Evolutionary conservation across 768 basidiomycete species (phyloP).

Genomic region (Pisolithus albus): DNA sequence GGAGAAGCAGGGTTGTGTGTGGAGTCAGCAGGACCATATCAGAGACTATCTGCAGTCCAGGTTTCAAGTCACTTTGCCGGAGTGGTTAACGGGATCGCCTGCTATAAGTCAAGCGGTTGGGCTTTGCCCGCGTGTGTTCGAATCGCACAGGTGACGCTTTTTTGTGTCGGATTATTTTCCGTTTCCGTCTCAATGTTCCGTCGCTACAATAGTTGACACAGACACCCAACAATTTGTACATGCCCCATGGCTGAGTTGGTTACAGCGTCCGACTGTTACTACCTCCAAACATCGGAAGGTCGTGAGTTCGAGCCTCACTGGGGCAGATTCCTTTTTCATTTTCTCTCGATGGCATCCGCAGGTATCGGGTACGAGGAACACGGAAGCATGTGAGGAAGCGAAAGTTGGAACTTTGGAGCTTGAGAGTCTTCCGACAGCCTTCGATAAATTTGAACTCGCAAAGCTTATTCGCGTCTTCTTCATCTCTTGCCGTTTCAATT

Average conservation of each 20-base stretch:
- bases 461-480: slow-evolving; percentile 65
- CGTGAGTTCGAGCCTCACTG: slow-evolving; percentile 66
- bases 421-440: slow-evolving; percentile 52
- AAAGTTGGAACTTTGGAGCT: too few relatives aligned
- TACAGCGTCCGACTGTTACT: slow-evolving; percentile 72
- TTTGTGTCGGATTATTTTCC: too few relatives aligned
- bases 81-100: slow-evolving; percentile 90
- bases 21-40: too few relatives aligned
- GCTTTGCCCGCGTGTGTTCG: slow-evolving; percentile 59
- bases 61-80: slow-evolving; percentile 74
- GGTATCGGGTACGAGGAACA: too few relatives aligned
- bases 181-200: too few relatives aligned
- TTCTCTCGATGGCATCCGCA: not conserved
- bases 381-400: too few relatives aligned
- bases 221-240: too few relatives aligned
- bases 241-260: slow-evolving; percentile 77
- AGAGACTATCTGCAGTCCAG: too few relatives aligned
- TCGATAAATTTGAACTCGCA: slow-evolving; percentile 56
- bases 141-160: slow-evolving; percentile 56
- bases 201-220: too few relatives aligned
- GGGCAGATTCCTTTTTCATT: slow-evolving; percentile 31
- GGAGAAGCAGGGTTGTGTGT: too few relatives aligned
- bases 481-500: slow-evolving; percentile 61
- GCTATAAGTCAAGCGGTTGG: slow-evolving; percentile 53
- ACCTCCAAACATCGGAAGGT: slow-evolving; percentile 44